Base-by-base conservation (phyloP, 495 filamentous ascomycete species). In the Penicillium crystallinum region DNA sequence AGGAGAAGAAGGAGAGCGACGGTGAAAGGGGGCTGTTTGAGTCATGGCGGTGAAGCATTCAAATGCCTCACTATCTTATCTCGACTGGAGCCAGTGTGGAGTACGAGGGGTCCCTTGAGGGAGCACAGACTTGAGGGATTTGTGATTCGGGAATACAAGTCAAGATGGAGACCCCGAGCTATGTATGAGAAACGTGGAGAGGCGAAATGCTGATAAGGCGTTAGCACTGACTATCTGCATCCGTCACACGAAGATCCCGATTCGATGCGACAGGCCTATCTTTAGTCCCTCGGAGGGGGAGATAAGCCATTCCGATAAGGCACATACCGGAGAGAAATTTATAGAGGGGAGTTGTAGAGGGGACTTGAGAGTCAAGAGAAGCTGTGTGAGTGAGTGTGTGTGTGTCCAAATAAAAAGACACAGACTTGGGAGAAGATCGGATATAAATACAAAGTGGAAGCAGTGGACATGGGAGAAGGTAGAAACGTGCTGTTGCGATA, bases 1-100 rank as follows among this genome's bases (percentile, higher is more conserved):
- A 45, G 66, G 56, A 44, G 68, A 66, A 36, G 70, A 70, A 61
- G 57, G 60, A 25, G 65, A 56, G 53, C 68, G 67, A 35, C 69
- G 71, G 42, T 74, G 71, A 41, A 63, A 59, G 49, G 60, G 54
- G 23, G 64, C 19, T 47, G 44, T 48, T 68, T 75, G 70, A 72
- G 72, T 72, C 72, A 74, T 74, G 63, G 69, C 69, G 71, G 71
- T 74, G 71, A 68, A 64, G 64, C 42, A 53, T 52, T 50, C 52
- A 66, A 67, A 66, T 65, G 65, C 52, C 64, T 61, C 57, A 54
- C 54, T 66, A 67, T 68, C 64, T 65, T 47, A 34, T 33, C 31
- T 17, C 15, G 17, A 14, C 35, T 7, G 9, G 18, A 22, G 9
- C 18, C 6, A 48, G 46, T 34, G 69, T 70, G 69, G 69, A 72